phyloP scores from a whole-genome alignment of 169 alveolate genomes.

The Besnoitia besnoiti region DNA sequence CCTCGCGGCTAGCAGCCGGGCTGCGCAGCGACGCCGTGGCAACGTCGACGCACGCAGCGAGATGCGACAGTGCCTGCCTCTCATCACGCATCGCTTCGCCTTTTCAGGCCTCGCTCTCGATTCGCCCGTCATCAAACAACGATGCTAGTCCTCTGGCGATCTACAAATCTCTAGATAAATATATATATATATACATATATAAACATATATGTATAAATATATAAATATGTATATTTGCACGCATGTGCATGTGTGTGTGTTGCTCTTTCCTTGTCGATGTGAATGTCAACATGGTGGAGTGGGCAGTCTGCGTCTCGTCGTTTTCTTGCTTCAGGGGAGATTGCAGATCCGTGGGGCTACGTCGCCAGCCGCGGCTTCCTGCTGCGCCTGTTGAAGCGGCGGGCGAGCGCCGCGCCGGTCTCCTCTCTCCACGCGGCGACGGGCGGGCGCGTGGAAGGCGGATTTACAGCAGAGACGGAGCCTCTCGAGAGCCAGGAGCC shows the following conservation, averaged over 20 bases:
- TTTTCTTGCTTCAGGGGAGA: background rate
- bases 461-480: no score
- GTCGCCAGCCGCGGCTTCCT: background rate
- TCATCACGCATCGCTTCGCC: no score
- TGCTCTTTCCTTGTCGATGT: no score
- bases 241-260: background rate
- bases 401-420: no score
- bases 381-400: background rate
- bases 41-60: no score
- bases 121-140: no score
- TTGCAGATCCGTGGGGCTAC: conserved; percentile 2
- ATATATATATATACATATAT: background rate
- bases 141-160: background rate
- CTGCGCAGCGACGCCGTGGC: no score
- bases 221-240: background rate
- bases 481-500: background rate
- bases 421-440: no score
- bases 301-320: background rate
- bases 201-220: background rate
- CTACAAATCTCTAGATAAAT: background rate
- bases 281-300: no score
- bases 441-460: background rate
- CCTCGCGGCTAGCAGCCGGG: no score
- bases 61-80: no score
- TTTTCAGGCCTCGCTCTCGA: no score